Evolutionary conservation across 2,329 filamentous ascomycete species (phyloP), one percentile per base, ranked within the genome.

Genomic region (Incumbomyces lentus): DNA sequence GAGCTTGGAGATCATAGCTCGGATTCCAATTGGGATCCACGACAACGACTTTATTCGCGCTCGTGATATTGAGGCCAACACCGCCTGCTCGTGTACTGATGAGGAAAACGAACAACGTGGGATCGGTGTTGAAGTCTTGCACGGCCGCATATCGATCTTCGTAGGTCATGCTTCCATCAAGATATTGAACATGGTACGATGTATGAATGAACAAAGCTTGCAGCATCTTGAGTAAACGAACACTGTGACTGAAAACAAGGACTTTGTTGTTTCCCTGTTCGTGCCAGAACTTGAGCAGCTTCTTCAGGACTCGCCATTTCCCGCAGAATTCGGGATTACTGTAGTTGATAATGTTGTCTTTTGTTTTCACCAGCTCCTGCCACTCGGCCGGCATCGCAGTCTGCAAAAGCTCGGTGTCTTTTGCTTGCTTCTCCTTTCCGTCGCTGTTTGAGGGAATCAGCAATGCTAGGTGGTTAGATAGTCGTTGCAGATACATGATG

Each of bases 1-100:
- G 92, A 0, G 92, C 92, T 64, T 98, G 92, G 1, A 96, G 74
- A 59, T 98, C 92, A 55, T 92, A 90, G 1, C 86, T 79, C 0
- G 92, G 92, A 55, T 98, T 98, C 92, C 92, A 98, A 58, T 96
- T 92, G 0, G 92, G 92, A 61, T 96, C 92, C 40, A 96, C 81
- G 31, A 98, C 86, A 34, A 98, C 90, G 0, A 98, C 92, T 66
- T 96, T 96, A 67, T 98, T 98, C 1, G 92, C 92, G 1, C 87
- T 92, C 0, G 90, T 95, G 60, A 98, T 96, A 61, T 98, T 98
- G 22, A 98, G 72, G 0, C 92, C 92, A 0, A 95, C 84, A 3
- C 92, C 92, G 18, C 92, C 92, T 2, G 92, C 89, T 60, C 84
- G 86, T 6, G 92, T 95, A 17, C 86, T 94, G 58, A 98, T 95